Base-by-base conservation (phyloP, 2,329 filamentous ascomycete genomes). In the Hypoxylon sp. region DNA sequence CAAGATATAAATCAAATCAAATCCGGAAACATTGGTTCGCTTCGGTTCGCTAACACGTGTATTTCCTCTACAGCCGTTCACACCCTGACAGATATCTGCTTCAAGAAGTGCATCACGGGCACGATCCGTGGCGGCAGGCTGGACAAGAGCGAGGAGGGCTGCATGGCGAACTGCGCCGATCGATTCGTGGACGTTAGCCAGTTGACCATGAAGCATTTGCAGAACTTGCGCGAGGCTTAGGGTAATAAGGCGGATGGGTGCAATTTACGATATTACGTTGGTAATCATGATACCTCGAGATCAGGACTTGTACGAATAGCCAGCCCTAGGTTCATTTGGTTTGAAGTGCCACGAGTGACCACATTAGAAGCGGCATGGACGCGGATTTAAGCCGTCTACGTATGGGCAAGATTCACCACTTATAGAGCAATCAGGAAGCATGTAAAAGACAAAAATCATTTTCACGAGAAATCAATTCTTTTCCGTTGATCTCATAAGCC, bases 141-240 rank as follows among this genome's bases (percentile, higher is more conserved):
- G 72, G 93, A 97, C 73, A 87, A 86, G 75, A 84, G 81, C 68
- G 96, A 99, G 83, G 91, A 96, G 83, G 82, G 85, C 7, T 99
- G 96, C 80, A 87, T 97, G 79, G 85, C 90, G 79, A 98, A 97
- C 84, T 99, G 96, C 77, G 94, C 98, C 62, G 93, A 97, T 76
- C 87, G 96, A 62, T 98, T 97, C 82, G 86, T 98, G 82, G 96
- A 99, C 80, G 88, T 94, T 69, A 96, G 95, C 82, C 82, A 92
- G 72, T 84, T 93, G 58, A 92, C 97, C n/a, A 84, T 98, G 80
- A 91, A 90, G 84, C 92, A 98, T 79, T 82, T 98, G 76, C 90
- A 96, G 79, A 87, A 77, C 69, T 81, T 87, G 82, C 83, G 85
- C 34, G 73, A 78, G 52, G 51, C 36, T 28, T 75, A 55, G 32